These are phyloP conservation scores for Cordyceps cateniannulata DNA, from an alignment of 2,329 filamentous ascomycete genomes.

Conservation along the genomic window DNA sequence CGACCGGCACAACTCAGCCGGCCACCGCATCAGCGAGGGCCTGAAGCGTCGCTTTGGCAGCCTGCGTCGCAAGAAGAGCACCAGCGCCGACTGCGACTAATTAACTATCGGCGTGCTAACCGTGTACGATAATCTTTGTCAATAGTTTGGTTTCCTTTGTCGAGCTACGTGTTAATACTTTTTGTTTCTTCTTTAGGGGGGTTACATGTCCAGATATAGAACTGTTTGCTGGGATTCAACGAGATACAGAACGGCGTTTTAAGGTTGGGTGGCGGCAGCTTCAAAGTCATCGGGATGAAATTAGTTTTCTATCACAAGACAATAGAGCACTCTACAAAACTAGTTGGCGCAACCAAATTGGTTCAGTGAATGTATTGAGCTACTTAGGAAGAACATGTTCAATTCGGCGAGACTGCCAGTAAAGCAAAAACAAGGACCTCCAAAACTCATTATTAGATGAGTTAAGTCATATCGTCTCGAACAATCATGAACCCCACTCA, in stretches of 20 bases:
- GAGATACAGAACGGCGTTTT: not conserved
- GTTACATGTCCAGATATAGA: not conserved
- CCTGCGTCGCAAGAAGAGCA: slow-evolving; percentile 38
- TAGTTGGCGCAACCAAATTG: not conserved
- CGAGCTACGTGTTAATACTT: not conserved
- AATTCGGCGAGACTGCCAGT: no score
- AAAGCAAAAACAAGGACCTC: no score
- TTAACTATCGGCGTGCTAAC: not conserved
- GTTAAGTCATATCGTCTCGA: no score
- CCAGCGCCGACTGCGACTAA: slow-evolving; percentile 12
- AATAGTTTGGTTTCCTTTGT: not conserved
- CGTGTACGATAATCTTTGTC: not conserved
- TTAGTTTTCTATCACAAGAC: not conserved
- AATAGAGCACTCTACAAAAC: not conserved
- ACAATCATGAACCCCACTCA: no score
- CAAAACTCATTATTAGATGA: no score
- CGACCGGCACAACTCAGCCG: slow-evolving; percentile 35
- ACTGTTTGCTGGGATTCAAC: not conserved
- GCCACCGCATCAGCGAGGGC: slow-evolving; percentile 41
- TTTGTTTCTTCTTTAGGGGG: not conserved
- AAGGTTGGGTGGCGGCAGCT: not conserved
- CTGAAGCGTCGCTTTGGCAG: slow-evolving; percentile 49
- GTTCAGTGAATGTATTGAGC: not conserved
- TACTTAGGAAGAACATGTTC: no score
- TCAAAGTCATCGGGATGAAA: not conserved